Percentiles rank a stretch among this genome's conserved stretches.
Evolutionary conservation across 495 filamentous ascomycete species (phyloP).

Genomic region (Hypoxylon cercidicola): DNA sequence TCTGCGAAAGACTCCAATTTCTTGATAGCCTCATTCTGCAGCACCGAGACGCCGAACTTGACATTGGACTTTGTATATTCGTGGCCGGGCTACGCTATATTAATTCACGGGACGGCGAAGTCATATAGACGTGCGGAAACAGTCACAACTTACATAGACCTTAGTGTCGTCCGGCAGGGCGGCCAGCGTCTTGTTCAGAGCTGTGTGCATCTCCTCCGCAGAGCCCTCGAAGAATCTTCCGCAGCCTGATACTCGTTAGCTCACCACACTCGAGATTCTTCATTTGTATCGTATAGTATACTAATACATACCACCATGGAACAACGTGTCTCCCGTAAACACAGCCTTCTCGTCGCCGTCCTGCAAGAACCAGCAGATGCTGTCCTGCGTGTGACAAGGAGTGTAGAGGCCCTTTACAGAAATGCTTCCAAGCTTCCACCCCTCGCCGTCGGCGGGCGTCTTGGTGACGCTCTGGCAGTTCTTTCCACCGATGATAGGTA

Average conservation of each 20-base stretch:
- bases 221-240: conserved; percentile 98
- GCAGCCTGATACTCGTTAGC: conserved; percentile 68
- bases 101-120: conserved; percentile 4
- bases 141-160: conserved; percentile 75
- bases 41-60: conserved; percentile 81
- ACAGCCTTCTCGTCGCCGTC: conserved; percentile 84
- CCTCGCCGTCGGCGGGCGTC: conserved; percentile 77
- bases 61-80: conserved; percentile 97
- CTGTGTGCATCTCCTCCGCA: conserved; percentile 89
- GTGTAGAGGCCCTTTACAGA: conserved; percentile 90
- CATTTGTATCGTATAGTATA: not conserved
- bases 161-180: conserved; percentile 89
- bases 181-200: conserved; percentile 85
- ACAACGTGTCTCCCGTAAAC: conserved; percentile 96
- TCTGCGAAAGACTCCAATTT: conserved; percentile 80
- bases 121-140: not conserved
- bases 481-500: conserved; percentile 87
- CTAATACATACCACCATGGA: conserved; percentile 78
- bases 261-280: not conserved
- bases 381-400: conserved; percentile 97
- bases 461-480: conserved; percentile 82
- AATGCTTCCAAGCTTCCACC: conserved; percentile 88
- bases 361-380: conserved; percentile 88
- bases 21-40: conserved; percentile 77
- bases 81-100: conserved; percentile 77